Conservation (phyloP, 176 grass and related monocot genomes). For the Phyllostachys edulis region DNA sequence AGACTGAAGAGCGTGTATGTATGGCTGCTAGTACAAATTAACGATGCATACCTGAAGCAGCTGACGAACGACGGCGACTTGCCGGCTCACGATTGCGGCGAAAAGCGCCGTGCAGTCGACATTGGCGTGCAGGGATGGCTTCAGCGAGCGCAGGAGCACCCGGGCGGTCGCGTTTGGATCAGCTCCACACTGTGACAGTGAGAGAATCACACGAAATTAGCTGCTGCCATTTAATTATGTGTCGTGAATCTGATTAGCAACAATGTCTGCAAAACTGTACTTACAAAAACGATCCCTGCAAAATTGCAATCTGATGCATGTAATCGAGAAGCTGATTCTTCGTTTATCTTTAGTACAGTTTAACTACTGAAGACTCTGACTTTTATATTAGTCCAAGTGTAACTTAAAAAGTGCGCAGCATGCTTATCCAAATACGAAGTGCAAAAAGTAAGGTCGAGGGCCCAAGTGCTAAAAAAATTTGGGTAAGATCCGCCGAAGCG, state of each 20-base stretch:
- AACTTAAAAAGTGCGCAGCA: background rate
- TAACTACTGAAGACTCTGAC: background rate
- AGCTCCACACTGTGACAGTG: conserved; percentile 54
- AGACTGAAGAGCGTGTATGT: background rate
- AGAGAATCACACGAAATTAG: conserved; percentile 10
- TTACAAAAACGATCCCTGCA: background rate
- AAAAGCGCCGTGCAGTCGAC: conserved; percentile 86
- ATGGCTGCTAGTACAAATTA: background rate
- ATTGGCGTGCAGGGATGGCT: conserved; percentile 81
- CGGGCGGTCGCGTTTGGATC: conserved; percentile 74
- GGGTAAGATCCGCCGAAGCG: conserved; percentile 49
- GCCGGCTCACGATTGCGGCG: conserved; percentile 85
- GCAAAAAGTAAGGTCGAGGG: background rate
- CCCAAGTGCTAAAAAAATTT: background rate
- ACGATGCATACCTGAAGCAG: conserved; percentile 63
- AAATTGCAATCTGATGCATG: background rate
- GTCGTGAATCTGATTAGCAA: background rate
- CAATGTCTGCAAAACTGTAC: background rate
- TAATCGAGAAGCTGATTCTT: background rate
- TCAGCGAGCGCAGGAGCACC: conserved; percentile 81
- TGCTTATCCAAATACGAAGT: background rate
- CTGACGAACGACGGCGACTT: conserved; percentile 62
- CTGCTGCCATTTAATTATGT: background rate
- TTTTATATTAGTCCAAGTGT: background rate
- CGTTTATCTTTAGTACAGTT: background rate